Base-by-base conservation (phyloP, 352 stramenopile genomes). In the Chrysophaeum taylorii region DNA sequence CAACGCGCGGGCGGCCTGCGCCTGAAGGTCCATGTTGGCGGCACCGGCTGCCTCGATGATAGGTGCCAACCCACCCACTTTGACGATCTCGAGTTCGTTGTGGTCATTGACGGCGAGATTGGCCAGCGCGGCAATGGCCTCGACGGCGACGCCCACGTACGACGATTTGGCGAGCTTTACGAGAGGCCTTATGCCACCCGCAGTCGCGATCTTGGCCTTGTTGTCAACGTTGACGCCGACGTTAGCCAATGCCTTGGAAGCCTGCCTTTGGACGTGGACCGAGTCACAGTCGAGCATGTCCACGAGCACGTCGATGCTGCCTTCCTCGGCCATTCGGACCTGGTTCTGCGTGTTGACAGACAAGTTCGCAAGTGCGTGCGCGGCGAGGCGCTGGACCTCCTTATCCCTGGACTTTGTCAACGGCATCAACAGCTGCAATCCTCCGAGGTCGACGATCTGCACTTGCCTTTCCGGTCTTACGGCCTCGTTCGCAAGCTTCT, bases 261-360 rank as follows among this genome's bases (percentile, higher is more conserved):
- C 89, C 74, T 97, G 90, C 14, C 90, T 82, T 75, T 96, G 89
- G 25, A 95, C 87, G 36, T 94, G 87, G 62, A 93, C 85, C 63
- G 91, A 90, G 16, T 75, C 70, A 62, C 78, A 92, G 33, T 81
- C 73, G 25, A 97, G 76, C n/a, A 97, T 80, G 41, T 89, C 79
- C 54, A 97, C 91, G 31, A 97, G 79, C 85, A 95, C 94, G 70
- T 96, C 89, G 68, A 96, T 92, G 35, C 88, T 90, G 62, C 89
- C 90, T 60, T 96, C 87, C 7, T 87, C 89, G 42, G 90, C 89
- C 88, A 96, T 96, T 70, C 88, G 86, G 57, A 86, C 88, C 80
- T 96, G 91, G 69, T 96, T 96, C 63, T 95, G 88, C 23, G 86
- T 88, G 74, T 95, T 93, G 31, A 97, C 91, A 0, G 88, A 95